Conservation (phyloP, 768 basidiomycete species). For the Cubamyces sp. region DNA sequence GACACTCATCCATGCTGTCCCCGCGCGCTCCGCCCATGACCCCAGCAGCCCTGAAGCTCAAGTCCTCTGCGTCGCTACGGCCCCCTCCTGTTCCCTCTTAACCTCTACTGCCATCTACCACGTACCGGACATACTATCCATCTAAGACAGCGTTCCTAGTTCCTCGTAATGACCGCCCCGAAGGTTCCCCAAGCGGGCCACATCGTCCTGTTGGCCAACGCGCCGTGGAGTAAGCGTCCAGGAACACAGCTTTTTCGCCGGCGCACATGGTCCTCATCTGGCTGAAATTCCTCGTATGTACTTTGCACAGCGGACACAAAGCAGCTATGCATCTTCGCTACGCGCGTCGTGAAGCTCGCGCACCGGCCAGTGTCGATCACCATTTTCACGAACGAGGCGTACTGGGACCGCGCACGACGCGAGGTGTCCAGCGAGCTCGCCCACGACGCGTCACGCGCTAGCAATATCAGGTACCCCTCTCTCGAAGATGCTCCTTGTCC, state of each 20-base stretch:
- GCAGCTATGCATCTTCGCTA: slow-evolving; percentile 13
- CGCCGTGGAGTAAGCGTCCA: slow-evolving; percentile 7
- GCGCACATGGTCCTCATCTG: background rate
- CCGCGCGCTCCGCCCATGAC: no score
- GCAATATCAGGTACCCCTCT: slow-evolving; percentile 1
- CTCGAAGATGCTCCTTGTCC: background rate
- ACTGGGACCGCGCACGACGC: slow-evolving; percentile 7
- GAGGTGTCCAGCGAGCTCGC: slow-evolving; percentile 18
- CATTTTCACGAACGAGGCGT: slow-evolving; percentile 1
- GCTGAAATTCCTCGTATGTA: background rate
- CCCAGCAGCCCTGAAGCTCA: no score
- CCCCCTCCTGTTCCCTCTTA: no score
- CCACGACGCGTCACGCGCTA: background rate
- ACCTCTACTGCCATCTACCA: no score
- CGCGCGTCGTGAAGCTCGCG: background rate
- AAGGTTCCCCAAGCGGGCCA: background rate
- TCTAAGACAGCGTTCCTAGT: no score
- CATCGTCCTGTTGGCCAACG: slow-evolving; percentile 14
- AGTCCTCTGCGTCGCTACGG: no score
- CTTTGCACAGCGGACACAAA: slow-evolving; percentile 1
- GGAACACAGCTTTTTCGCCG: background rate
- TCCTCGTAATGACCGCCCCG: background rate
- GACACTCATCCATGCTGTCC: slow-evolving; percentile 3
- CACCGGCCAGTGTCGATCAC: slow-evolving; percentile 6
- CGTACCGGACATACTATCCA: no score